These are phyloP conservation scores for Polygonum aviculare DNA, from an alignment of 148 eudicot species.

Conservation along the genomic window DNA sequence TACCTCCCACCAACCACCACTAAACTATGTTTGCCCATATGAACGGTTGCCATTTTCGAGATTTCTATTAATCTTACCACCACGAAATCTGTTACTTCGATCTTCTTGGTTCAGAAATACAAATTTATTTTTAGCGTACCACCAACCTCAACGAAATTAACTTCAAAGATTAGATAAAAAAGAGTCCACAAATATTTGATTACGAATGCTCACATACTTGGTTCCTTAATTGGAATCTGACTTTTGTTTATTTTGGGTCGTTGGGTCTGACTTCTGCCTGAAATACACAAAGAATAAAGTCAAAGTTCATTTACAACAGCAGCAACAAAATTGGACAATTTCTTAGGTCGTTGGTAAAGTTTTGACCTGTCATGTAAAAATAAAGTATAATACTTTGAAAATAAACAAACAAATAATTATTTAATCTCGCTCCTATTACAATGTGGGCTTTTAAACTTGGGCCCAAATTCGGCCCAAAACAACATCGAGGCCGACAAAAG, in stretches of 20 bases:
- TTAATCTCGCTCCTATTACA: too few species aligned
- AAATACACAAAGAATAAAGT: background rate
- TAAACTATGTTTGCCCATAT: background rate
- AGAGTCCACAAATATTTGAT: background rate
- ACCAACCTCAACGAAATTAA: background rate
- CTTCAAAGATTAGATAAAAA: background rate
- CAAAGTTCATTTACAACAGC: background rate
- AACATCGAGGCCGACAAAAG: too few species aligned
- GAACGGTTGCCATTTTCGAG: background rate
- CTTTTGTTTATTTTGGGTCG: background rate
- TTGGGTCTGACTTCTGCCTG: background rate
- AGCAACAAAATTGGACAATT: background rate
- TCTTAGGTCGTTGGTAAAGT: background rate
- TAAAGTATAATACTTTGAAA: background rate
- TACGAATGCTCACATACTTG: background rate
- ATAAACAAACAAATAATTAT: background rate
- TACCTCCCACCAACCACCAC: background rate
- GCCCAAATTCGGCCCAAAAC: too few species aligned
- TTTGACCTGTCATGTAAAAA: background rate
- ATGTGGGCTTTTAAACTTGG: too few species aligned
- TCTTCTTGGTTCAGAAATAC: background rate
- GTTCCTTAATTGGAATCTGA: background rate
- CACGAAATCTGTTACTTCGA: background rate
- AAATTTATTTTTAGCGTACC: background rate
- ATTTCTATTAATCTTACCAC: too few species aligned